Conservation (phyloP, 345 rosid genomes). For the Syzygium grande region DNA sequence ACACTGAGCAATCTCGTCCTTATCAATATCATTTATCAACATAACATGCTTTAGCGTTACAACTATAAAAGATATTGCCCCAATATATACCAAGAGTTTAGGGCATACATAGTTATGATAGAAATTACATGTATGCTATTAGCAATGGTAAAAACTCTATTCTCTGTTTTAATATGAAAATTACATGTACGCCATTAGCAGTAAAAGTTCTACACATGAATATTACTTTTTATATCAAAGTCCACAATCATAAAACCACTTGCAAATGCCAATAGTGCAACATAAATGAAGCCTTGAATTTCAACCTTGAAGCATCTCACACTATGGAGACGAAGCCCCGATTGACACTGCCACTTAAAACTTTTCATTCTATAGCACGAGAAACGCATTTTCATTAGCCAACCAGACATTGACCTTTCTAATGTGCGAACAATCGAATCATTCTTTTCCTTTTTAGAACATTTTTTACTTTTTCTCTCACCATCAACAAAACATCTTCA, state of each 20-base stretch:
- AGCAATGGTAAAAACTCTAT: too few species aligned
- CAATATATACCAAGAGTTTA: too few species aligned
- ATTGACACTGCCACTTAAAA: not conserved
- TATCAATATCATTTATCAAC: too few species aligned
- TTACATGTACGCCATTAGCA: too few species aligned
- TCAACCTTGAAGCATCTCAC: not conserved
- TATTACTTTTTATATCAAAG: too few species aligned
- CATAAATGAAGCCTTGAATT: not conserved
- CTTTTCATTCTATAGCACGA: not conserved
- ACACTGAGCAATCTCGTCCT: too few species aligned
- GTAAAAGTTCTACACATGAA: too few species aligned
- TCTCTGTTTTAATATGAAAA: too few species aligned
- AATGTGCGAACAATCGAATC: not conserved
- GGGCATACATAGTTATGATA: too few species aligned
- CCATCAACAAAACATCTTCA: not conserved
- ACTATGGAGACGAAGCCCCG: not conserved
- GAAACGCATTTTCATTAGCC: not conserved
- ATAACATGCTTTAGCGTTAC: too few species aligned
- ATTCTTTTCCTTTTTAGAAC: not conserved
- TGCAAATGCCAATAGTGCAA: not conserved
- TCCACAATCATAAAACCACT: not conserved
- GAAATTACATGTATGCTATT: too few species aligned
- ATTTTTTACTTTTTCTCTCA: not conserved
- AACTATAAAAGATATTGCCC: too few species aligned
- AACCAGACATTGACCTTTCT: not conserved